Percentiles rank a stretch among this genome's conserved stretches.
These are phyloP conservation scores for Epichloe aotearoae DNA, from an alignment of 2,329 filamentous ascomycete species.

Conservation along the genomic window DNA sequence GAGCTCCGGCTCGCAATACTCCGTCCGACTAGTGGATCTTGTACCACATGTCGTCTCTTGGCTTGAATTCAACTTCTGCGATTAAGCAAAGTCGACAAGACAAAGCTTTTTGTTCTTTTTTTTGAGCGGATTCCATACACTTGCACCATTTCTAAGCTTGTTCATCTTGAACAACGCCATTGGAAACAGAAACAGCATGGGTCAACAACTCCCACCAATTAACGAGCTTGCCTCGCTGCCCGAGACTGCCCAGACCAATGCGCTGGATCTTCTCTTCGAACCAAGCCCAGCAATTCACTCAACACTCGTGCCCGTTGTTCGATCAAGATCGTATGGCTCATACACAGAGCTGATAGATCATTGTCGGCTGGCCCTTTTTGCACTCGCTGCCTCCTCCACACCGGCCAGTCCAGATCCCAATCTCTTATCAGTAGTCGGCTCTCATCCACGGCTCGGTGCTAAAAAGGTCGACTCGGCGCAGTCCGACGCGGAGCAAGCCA, in stretches of 20 bases:
- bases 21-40: background rate
- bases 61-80: background rate
- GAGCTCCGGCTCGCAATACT: background rate
- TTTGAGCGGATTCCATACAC: too few species aligned
- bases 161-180: background rate
- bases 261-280: constrained; percentile 76
- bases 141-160: background rate
- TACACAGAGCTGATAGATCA: constrained; percentile 59
- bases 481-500: constrained; percentile 70
- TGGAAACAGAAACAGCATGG: constrained; percentile 9
- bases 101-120: too few species aligned
- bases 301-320: constrained; percentile 56
- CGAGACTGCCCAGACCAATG: constrained; percentile 37
- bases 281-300: constrained; percentile 62
- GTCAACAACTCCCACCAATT: constrained; percentile 39
- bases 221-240: constrained; percentile 41
- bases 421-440: constrained; percentile 61
- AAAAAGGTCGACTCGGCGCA: constrained; percentile 74
- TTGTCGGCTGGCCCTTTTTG: constrained; percentile 47
- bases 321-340: constrained; percentile 39
- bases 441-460: constrained; percentile 73
- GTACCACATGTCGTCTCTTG: background rate
- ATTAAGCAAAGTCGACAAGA: background rate
- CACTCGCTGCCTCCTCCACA: constrained; percentile 39
- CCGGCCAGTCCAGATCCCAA: constrained; percentile 31